Conservation (phyloP, 2,329 filamentous ascomycete genomes). For the Colletotrichum noveboracense region DNA sequence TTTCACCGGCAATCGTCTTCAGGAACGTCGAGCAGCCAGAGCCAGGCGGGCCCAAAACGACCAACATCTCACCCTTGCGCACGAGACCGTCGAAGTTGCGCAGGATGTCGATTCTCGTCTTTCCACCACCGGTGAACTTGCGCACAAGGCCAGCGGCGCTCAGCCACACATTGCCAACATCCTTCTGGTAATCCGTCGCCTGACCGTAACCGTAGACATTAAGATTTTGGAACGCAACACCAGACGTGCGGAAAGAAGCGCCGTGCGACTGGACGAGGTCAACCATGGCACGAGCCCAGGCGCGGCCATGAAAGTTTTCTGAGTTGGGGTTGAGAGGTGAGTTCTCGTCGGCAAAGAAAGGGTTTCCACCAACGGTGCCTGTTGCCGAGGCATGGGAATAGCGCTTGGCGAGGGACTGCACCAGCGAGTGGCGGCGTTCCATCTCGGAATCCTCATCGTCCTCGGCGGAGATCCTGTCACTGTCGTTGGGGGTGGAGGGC, state of each 20-base stretch:
- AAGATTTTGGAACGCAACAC: constrained; percentile 70
- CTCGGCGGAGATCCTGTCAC: constrained; percentile 34
- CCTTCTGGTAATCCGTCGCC: constrained; percentile 74
- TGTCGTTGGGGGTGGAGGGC: constrained; percentile 8
- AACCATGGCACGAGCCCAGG: constrained; percentile 67
- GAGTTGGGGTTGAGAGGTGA: constrained; percentile 61
- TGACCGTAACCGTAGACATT: constrained; percentile 72
- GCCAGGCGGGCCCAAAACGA: constrained; percentile 75
- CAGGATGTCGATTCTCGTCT: constrained; percentile 70
- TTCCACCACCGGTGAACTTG: constrained; percentile 56
- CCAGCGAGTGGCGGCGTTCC: constrained; percentile 55
- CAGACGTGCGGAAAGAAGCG: constrained; percentile 62
- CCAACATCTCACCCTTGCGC: constrained; percentile 75
- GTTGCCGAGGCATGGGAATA: constrained; percentile 54
- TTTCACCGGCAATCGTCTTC: constrained; percentile 84
- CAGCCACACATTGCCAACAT: constrained; percentile 67
- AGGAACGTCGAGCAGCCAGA: constrained; percentile 85
- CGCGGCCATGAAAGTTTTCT: constrained; percentile 56
- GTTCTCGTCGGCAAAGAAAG: constrained; percentile 55
- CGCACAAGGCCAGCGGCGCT: constrained; percentile 49
- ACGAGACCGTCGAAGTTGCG: constrained; percentile 72
- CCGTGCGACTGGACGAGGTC: constrained; percentile 57
- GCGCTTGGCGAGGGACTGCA: constrained; percentile 57
- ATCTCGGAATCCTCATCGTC: constrained; percentile 49
- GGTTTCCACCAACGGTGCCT: constrained; percentile 45